Percentiles rank a stretch among this genome's conserved stretches.
Evolutionary conservation across 768 basidiomycete genomes (phyloP).

Genomic region (Mycena latifolia): DNA sequence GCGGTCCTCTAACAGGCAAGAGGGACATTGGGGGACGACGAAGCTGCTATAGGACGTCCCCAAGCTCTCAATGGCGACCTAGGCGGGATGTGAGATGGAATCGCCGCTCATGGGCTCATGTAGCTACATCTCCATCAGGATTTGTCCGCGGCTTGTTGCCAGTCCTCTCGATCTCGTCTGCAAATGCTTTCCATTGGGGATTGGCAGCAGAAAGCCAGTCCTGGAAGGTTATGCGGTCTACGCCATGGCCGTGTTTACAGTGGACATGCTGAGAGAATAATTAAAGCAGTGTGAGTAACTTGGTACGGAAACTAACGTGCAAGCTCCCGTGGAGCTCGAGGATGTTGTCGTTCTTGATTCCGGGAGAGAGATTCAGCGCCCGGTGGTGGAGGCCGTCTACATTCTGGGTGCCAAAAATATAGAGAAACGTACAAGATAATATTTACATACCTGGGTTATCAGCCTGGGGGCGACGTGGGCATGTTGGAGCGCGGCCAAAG

Average conservation of each 20-base stretch:
- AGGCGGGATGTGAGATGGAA: slow-evolving; percentile 17
- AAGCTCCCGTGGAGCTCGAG: slow-evolving; percentile 93
- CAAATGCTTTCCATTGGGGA: slow-evolving; percentile 81
- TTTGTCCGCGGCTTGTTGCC: slow-evolving; percentile 81
- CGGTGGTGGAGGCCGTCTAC: slow-evolving; percentile 97
- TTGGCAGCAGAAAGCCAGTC: slow-evolving; percentile 77
- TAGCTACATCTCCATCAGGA: slow-evolving; percentile 89
- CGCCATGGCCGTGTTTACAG: slow-evolving; percentile 80
- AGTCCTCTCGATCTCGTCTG: slow-evolving; percentile 70
- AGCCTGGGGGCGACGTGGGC: slow-evolving; percentile 68
- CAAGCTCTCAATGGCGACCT: slow-evolving; percentile 82
- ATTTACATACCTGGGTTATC: slow-evolving; percentile 79
- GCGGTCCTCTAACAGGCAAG: slow-evolving; percentile 71
- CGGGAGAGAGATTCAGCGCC: slow-evolving; percentile 62
- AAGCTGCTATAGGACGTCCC: slow-evolving; percentile 84
- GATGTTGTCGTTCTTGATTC: slow-evolving; percentile 60
- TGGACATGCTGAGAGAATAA: slow-evolving; percentile 69
- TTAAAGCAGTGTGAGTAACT: slow-evolving; percentile 4
- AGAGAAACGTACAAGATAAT: neutral
- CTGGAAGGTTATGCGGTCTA: slow-evolving; percentile 79
- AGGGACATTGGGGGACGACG: slow-evolving; percentile 81
- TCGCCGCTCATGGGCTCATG: slow-evolving; percentile 6
- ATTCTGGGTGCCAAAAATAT: slow-evolving; percentile 56
- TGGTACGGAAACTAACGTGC: slow-evolving; percentile 62
- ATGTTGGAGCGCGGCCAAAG: slow-evolving; percentile 86